A percentile compares a stretch with the other conserved stretches of the same genome.
phyloP scores from a whole-genome alignment of 1,284 basidiomycete species.

The Tilletia walkeri region DNA sequence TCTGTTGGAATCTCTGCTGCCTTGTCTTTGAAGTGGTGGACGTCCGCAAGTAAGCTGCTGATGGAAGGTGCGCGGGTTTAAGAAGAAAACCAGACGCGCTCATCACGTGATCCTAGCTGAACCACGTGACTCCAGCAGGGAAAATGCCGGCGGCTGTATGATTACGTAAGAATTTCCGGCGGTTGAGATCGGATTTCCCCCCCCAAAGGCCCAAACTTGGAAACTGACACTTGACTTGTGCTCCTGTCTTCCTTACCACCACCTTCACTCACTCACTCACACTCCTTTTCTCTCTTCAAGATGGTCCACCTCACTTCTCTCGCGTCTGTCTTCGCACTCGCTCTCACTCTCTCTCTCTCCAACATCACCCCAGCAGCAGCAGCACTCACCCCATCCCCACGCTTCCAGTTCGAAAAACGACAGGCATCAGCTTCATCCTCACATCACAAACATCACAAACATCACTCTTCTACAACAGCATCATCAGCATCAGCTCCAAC shows the following conservation, averaged over 20 bases:
- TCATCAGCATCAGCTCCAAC: background rate
- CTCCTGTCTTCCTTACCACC: background rate
- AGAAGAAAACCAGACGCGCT: too few species aligned
- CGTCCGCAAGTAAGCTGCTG: too few species aligned
- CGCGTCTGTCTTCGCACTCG: background rate
- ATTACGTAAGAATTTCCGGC: too few species aligned
- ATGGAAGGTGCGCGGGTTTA: too few species aligned
- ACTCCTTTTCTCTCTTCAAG: background rate
- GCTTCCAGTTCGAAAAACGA: slow-evolving; percentile 5
- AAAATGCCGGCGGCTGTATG: too few species aligned
- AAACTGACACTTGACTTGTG: too few species aligned
- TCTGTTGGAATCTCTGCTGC: too few species aligned
- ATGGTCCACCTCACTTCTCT: background rate
- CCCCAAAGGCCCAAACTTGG: too few species aligned
- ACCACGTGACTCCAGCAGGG: too few species aligned
- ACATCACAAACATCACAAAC: background rate
- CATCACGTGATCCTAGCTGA: too few species aligned
- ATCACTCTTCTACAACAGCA: background rate
- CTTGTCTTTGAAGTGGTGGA: too few species aligned
- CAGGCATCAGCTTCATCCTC: background rate
- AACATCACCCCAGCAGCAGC: background rate
- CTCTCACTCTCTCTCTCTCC: background rate
- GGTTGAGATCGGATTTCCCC: too few species aligned
- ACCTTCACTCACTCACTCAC: slow-evolving; percentile 1
- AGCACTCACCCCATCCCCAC: background rate